Conservation (phyloP, 768 basidiomycete genomes). For the Asterophora parasitica region DNA sequence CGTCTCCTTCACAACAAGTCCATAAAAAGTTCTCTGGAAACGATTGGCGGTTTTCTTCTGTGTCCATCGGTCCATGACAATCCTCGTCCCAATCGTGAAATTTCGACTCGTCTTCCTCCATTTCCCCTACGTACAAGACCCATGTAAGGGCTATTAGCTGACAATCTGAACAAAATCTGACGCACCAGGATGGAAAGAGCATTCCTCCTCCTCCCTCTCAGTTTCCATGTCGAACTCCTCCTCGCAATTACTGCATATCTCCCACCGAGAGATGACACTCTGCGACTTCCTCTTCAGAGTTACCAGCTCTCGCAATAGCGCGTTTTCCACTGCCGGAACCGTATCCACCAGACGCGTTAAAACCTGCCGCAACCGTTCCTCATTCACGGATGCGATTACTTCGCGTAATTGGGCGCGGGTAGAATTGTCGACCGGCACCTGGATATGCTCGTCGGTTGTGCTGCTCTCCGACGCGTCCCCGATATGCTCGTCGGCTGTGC, state of each 20-base stretch:
- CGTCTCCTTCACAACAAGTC: slow-evolving; percentile 45
- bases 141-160: background rate
- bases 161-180: background rate
- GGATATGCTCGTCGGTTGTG: background rate
- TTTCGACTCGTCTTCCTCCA: slow-evolving; percentile 34
- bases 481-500: no score
- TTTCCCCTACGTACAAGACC: slow-evolving; percentile 27
- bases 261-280: slow-evolving; percentile 39
- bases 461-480: slow-evolving; percentile 20
- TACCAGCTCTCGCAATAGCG: slow-evolving; percentile 40
- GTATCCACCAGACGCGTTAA: slow-evolving; percentile 33
- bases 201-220: slow-evolving; percentile 35
- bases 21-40: slow-evolving; percentile 47
- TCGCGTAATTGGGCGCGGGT: slow-evolving; percentile 38
- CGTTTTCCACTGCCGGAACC: slow-evolving; percentile 37
- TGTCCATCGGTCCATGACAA: slow-evolving; percentile 44
- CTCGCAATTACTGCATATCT: slow-evolving; percentile 41
- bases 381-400: slow-evolving; percentile 39
- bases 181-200: slow-evolving; percentile 49
- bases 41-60: slow-evolving; percentile 29
- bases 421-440: slow-evolving; percentile 31
- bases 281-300: slow-evolving; percentile 31
- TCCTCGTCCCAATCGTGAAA: slow-evolving; percentile 47
- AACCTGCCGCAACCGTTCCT: slow-evolving; percentile 39
- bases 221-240: slow-evolving; percentile 41